Evolutionary conservation across 2,329 filamentous ascomycete genomes (phyloP).

Genomic region (Didymella segeticola): DNA sequence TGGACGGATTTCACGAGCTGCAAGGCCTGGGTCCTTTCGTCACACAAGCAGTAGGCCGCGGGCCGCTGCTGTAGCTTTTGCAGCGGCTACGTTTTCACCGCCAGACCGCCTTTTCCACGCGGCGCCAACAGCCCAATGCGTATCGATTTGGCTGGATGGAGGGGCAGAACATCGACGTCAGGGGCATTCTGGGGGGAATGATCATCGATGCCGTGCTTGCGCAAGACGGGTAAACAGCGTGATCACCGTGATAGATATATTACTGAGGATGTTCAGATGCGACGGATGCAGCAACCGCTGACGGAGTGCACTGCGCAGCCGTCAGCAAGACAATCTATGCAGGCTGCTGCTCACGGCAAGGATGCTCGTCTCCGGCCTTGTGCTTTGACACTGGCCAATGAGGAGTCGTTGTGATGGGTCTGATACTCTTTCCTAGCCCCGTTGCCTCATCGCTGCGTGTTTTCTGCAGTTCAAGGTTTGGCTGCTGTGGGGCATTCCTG

Average conservation of each 20-base stretch:
- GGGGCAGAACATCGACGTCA: slow-evolving; percentile 39
- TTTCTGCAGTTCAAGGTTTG: slow-evolving; percentile 35
- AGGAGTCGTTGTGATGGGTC: slow-evolving; percentile 17
- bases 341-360: slow-evolving; percentile 36
- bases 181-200: slow-evolving; percentile 27
- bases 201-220: slow-evolving; percentile 13
- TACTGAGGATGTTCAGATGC: slow-evolving; percentile 25
- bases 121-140: slow-evolving; percentile 32
- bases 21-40: slow-evolving; percentile 26
- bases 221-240: slow-evolving; percentile 10
- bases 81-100: slow-evolving; percentile 40
- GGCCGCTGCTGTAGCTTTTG: slow-evolving; percentile 33
- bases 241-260: slow-evolving; percentile 18
- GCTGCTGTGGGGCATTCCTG: slow-evolving; percentile 40
- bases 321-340: slow-evolving; percentile 30
- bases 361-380: slow-evolving; percentile 26
- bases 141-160: slow-evolving; percentile 41
- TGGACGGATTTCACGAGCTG: slow-evolving; percentile 18
- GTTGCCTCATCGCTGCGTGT: slow-evolving; percentile 41
- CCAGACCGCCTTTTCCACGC: slow-evolving; percentile 47
- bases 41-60: slow-evolving; percentile 29
- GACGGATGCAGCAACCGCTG: slow-evolving; percentile 23
- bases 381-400: slow-evolving; percentile 40
- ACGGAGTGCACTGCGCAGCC: slow-evolving; percentile 13
- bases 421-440: slow-evolving; percentile 33